Evolutionary conservation across 176 grass and related monocot genomes (phyloP), one percentile per base, ranked within the genome.

Genomic region (Carex cristatella): DNA sequence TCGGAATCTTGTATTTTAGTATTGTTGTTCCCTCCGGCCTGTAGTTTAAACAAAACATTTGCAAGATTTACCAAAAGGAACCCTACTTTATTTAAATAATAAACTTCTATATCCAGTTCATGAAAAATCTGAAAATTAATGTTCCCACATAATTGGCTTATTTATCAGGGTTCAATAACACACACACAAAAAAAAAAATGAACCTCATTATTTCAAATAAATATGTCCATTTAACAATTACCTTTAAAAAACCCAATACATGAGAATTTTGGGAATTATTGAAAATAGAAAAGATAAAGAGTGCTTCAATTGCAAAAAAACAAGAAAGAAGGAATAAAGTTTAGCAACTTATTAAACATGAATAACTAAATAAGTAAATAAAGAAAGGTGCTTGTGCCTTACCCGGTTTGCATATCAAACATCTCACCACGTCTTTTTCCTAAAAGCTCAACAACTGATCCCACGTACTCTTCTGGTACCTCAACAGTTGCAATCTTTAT

Each of bases 1-100:
- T 98, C 9, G 95, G 95, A 84, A 98, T 90, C 85, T 98, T 98
- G 91, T 98, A 98, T 88, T 94, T 89, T 79, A 98, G 18, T 37
- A 98, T 82, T 87, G 93, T 86, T 61, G 88, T 92, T 85, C 95
- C 95, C 85, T 95, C 92, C 0, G 85, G 71, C 85, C 93, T 98
- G 85, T 86, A 62, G 80, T 78, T 86, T 74, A 53, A 90, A 90
- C 40, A 84, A 2, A 15, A 78, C 49, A 76, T 77, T 78, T 56
- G 51, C 19, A 51, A 78, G 51, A 32, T 77, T 51, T 78, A 78
- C 11, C 23, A 15, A 54, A 76, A 76, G 19, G 71, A 54, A 23
- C 2, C 27, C 46, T n/a, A 3, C n/a, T 76, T 31, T 76, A 30
- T 10, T 76, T 53, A 53, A 76, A 4, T 54, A 46, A 72, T 76